phyloP scores from a whole-genome alignment of 371 early-diverging fungal species.

The Choanephora cucurbitarum region DNA sequence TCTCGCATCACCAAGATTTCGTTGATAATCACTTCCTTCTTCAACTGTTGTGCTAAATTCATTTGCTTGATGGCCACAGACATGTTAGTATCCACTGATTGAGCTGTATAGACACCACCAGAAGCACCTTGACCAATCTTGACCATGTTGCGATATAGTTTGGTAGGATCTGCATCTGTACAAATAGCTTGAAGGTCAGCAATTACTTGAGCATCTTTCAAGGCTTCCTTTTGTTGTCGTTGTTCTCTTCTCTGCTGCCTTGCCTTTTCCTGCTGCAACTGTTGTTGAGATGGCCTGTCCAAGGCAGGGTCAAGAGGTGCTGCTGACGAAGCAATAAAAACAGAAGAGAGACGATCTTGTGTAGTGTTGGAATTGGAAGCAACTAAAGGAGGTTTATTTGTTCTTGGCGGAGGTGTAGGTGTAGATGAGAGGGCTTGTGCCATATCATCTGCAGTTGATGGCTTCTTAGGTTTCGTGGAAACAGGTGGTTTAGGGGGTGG shows the following conservation, averaged over 20 bases:
- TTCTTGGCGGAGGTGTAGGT: slow-evolving; percentile 23
- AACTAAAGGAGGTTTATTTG: slow-evolving; percentile 11
- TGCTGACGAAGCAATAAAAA: slow-evolving; percentile 30
- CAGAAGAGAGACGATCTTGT: slow-evolving; percentile 5
- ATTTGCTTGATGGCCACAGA: slow-evolving; percentile 89
- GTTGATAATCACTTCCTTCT: slow-evolving; percentile 89
- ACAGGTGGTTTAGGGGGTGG: slow-evolving; percentile 41
- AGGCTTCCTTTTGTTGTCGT: slow-evolving; percentile 25
- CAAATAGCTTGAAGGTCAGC: slow-evolving; percentile 84
- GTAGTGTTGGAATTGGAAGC: too few relatives aligned
- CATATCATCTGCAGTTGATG: slow-evolving; percentile 5
- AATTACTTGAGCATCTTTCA: slow-evolving; percentile 71
- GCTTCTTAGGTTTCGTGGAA: slow-evolving; percentile 26
- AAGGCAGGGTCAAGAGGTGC: slow-evolving; percentile 46
- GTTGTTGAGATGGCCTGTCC: slow-evolving; percentile 16
- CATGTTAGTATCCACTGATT: slow-evolving; percentile 59
- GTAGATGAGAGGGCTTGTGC: slow-evolving; percentile 10
- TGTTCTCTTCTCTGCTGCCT: slow-evolving; percentile 27
- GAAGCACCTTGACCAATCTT: slow-evolving; percentile 76
- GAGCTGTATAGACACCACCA: slow-evolving; percentile 73
- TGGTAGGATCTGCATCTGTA: slow-evolving; percentile 86
- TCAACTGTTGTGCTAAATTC: slow-evolving; percentile 84
- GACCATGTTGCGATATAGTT: slow-evolving; percentile 54
- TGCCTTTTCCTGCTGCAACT: slow-evolving; percentile 12
- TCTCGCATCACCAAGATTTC: slow-evolving; percentile 86